Evolutionary conservation across 2,329 filamentous ascomycete genomes (phyloP), one percentile per base, ranked within the genome.

Genomic region (Dactylellina drechsleri): DNA sequence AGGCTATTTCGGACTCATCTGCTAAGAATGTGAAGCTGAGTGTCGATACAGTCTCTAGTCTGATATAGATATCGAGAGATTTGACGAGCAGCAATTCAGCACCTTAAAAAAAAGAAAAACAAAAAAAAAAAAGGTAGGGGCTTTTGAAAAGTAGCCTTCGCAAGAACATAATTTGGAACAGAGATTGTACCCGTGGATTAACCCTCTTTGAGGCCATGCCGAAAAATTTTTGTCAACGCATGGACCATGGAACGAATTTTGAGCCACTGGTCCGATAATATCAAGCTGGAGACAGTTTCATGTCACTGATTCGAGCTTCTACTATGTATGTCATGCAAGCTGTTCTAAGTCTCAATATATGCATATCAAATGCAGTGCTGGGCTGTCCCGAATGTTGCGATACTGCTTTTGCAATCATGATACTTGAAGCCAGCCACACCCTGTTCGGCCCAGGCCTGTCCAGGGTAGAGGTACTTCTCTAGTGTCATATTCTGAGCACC

Each of bases 361-460:
- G 67, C 67, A 72, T 65, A 65, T 64, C 67, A 60, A 36, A 61
- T 70, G 66, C 57, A 70, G 31, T 47, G 50, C 66, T 65, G 60
- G 60, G 59, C 67, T 59, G 56, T 73, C 61, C 60, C 68, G 60
- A 60, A 73, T 57, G 47, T 59, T 73, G 50, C 54, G 64, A 60
- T 66, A 66, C 56, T 16, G 68, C 49, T 36, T 66, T 57, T 65
- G 60, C 50, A 57, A 54, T 43, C 43, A 58, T 23, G 53, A 67
- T 56, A 67, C 54, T 43, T 65, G 47, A 66, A 62, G 70, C 62
- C 62, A 62, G 70, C 62, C 62, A 73, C 61, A 74, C 70, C 68
- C 68, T 73, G 61, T 73, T 41, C 47, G 43, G 56, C 10, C 10
- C 57, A 70, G 41, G 66, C 68, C 68, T 73, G 61, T 73, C 40